A percentile compares a stretch with the other conserved stretches of the same genome.
Conservation (phyloP, 495 filamentous ascomycete genomes). For the Darksidea phi region DNA sequence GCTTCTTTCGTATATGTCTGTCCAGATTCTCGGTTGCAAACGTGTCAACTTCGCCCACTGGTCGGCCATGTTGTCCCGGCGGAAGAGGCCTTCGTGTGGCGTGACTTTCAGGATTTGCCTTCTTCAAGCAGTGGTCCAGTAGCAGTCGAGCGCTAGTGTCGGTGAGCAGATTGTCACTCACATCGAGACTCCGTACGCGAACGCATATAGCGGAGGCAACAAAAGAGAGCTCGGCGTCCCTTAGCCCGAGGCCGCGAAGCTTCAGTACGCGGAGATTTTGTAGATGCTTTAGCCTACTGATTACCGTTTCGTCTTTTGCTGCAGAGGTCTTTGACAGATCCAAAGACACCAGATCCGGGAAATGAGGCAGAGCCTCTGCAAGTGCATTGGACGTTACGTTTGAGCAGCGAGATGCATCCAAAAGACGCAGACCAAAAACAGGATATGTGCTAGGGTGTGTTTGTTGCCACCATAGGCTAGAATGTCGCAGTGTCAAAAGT, state of each 20-base stretch:
- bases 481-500: constrained; percentile 51
- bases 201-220: constrained; percentile 55
- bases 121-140: constrained; percentile 52
- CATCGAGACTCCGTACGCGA: constrained; percentile 57
- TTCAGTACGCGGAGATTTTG: constrained; percentile 58
- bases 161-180: constrained; percentile 60
- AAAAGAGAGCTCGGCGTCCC: constrained; percentile 54
- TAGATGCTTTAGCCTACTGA: constrained; percentile 47
- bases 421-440: constrained; percentile 50
- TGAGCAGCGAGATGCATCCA: constrained; percentile 57
- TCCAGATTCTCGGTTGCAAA: constrained; percentile 48
- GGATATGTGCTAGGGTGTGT: constrained; percentile 14
- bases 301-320: constrained; percentile 53
- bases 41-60: constrained; percentile 38
- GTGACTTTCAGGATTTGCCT: not conserved
- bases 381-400: constrained; percentile 59
- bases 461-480: constrained; percentile 21
- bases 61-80: constrained; percentile 32
- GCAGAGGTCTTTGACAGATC: constrained; percentile 62
- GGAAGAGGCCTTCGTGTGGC: not conserved
- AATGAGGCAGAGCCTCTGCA: constrained; percentile 52
- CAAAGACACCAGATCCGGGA: constrained; percentile 58
- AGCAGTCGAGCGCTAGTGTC: constrained; percentile 56
- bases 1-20: constrained; percentile 49
- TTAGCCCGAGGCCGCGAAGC: constrained; percentile 56